Conservation (phyloP, 169 alveolate species). For the Eimeria brunetti region DNA sequence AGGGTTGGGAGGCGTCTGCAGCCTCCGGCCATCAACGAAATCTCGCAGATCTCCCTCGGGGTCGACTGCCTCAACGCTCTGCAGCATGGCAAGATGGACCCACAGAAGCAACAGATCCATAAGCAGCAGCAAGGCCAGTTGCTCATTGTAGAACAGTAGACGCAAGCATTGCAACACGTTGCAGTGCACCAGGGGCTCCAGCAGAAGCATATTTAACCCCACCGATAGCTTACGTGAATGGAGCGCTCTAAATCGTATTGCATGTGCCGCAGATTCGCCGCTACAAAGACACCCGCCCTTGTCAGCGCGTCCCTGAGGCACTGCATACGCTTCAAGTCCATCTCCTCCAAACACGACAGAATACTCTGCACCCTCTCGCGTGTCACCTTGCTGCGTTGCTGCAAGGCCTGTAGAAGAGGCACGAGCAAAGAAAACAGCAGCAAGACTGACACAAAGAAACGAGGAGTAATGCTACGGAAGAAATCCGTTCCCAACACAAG, state of each 20-base stretch:
- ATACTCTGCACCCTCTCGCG: slow-evolving; percentile 58
- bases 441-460: neutral
- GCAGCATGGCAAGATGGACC: slow-evolving; percentile 7
- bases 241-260: slow-evolving; percentile 76
- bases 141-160: neutral
- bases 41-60: slow-evolving; percentile 68
- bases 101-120: neutral
- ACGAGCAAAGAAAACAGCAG: neutral
- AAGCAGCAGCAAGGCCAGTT: neutral
- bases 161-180: neutral
- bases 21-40: slow-evolving; percentile 42
- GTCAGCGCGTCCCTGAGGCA: slow-evolving; percentile 78
- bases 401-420: slow-evolving; percentile 23
- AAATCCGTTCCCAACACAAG: neutral
- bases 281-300: slow-evolving; percentile 66
- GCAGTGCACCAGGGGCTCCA: neutral
- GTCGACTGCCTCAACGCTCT: slow-evolving; percentile 65
- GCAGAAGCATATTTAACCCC: neutral
- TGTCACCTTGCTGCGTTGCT: slow-evolving; percentile 27
- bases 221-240: slow-evolving; percentile 34
- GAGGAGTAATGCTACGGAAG: neutral
- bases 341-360: slow-evolving; percentile 67
- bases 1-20: neutral
- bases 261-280: slow-evolving; percentile 77
- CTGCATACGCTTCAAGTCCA: slow-evolving; percentile 80